A percentile compares a stretch with the other conserved stretches of the same genome.
Conservation (phyloP, 345 rosid genomes). For the Sisymbrium irio region DNA sequence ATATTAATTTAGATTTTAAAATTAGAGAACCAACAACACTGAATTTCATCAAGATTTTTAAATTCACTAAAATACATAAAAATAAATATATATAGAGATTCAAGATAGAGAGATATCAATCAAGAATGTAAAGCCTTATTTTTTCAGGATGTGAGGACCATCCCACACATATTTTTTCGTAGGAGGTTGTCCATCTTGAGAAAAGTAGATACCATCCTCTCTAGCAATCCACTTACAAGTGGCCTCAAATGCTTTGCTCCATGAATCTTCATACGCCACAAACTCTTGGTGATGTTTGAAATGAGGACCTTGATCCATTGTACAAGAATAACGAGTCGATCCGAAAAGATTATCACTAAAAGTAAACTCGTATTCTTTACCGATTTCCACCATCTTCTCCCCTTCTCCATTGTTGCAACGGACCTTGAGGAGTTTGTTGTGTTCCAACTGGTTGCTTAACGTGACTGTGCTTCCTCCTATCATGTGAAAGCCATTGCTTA, state of each 20-base stretch:
- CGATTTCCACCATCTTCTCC: neutral
- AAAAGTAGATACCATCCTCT: constrained; percentile 24
- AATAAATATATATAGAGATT: neutral
- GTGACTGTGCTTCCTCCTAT: constrained; percentile 21
- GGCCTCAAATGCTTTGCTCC: constrained; percentile 22
- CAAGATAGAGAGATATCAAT: neutral
- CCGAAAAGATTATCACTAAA: constrained; percentile 4
- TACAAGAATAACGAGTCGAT: constrained; percentile 10
- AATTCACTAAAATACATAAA: too few species aligned
- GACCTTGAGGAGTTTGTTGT: constrained; percentile 27
- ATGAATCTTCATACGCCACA: constrained; percentile 21
- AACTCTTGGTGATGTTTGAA: constrained; percentile 21
- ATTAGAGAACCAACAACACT: too few species aligned
- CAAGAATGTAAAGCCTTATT: neutral
- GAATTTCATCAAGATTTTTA: too few species aligned
- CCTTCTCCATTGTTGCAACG: neutral
- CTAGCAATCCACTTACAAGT: constrained; percentile 11
- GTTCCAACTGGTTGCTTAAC: constrained; percentile 20
- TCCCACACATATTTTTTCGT: constrained; percentile 8
- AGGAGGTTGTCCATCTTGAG: constrained; percentile 8
- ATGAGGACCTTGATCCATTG: constrained; percentile 30
- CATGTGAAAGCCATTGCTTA: constrained; percentile 15
- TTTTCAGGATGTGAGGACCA: constrained; percentile 10
- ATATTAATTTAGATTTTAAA: too few species aligned
- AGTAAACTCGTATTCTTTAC: constrained; percentile 8